These are phyloP conservation scores for Prunella vulgaris DNA, from an alignment of 257 asterid species.

Conservation along the genomic window DNA sequence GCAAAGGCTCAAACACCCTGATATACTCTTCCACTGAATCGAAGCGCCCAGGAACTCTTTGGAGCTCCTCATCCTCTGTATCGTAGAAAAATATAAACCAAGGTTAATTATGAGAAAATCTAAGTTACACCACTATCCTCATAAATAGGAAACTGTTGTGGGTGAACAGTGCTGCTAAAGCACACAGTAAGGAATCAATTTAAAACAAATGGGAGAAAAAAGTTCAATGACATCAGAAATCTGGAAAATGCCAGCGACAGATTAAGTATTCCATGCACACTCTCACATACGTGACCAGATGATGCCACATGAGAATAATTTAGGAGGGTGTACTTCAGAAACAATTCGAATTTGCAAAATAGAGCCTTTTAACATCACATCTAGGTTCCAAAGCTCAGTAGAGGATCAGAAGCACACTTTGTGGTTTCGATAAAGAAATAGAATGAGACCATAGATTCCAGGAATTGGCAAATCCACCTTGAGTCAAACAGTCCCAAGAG, in stretches of 20 bases:
- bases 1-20: conserved; percentile 94
- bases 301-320: neutral
- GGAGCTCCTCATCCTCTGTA: conserved; percentile 94
- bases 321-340: neutral
- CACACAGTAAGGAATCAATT: neutral
- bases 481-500: neutral
- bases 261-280: neutral
- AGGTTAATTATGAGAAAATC: neutral
- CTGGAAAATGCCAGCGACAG: neutral
- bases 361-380: neutral
- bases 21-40: conserved; percentile 93
- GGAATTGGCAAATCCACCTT: neutral
- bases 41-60: conserved; percentile 83
- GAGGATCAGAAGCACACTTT: neutral
- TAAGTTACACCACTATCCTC: neutral
- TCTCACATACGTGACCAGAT: neutral
- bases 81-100: conserved; percentile 15
- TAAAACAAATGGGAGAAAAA: neutral
- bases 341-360: neutral
- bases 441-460: neutral
- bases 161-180: neutral
- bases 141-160: neutral
- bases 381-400: neutral
- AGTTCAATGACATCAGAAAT: neutral
- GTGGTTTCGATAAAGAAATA: too few species aligned